A percentile compares a stretch with the other conserved stretches of the same genome.
Evolutionary conservation across 805 yeast genomes (phyloP).

Genomic region (Monosporozyma yasuniensis): DNA sequence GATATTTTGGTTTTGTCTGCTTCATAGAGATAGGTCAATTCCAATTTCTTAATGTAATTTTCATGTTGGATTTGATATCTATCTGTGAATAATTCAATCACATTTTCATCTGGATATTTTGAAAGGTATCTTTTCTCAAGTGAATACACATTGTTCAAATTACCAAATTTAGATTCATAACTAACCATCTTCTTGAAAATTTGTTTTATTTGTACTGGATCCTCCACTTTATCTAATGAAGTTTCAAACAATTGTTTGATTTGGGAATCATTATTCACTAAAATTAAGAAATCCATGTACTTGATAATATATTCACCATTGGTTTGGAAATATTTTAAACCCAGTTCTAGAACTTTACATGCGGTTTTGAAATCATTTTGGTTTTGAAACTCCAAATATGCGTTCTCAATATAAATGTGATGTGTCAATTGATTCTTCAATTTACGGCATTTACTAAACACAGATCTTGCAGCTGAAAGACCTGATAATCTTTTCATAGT

Average conservation of each 20-base stretch:
- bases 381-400: constrained; percentile 64
- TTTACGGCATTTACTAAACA: constrained; percentile 64
- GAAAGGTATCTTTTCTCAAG: constrained; percentile 60
- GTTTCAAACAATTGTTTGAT: constrained; percentile 79
- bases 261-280: constrained; percentile 58
- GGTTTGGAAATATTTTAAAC: constrained; percentile 46
- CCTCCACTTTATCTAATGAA: constrained; percentile 43
- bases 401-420: constrained; percentile 74
- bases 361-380: constrained; percentile 63
- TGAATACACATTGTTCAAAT: constrained; percentile 53
- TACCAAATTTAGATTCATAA: constrained; percentile 65
- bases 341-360: constrained; percentile 66
- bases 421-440: constrained; percentile 48
- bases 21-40: constrained; percentile 29
- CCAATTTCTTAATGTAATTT: constrained; percentile 27
- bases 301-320: constrained; percentile 55
- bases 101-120: constrained; percentile 52
- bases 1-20: neutral
- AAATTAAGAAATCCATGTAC: constrained; percentile 65
- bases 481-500: constrained; percentile 60
- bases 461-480: constrained; percentile 58
- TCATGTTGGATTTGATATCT: constrained; percentile 30
- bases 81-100: constrained; percentile 31
- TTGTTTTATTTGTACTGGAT: constrained; percentile 32
- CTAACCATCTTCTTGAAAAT: constrained; percentile 52